Evolutionary conservation across 306 rosid genomes (phyloP), one percentile per base, ranked within the genome.

Genomic region (Neltuma alba): DNA sequence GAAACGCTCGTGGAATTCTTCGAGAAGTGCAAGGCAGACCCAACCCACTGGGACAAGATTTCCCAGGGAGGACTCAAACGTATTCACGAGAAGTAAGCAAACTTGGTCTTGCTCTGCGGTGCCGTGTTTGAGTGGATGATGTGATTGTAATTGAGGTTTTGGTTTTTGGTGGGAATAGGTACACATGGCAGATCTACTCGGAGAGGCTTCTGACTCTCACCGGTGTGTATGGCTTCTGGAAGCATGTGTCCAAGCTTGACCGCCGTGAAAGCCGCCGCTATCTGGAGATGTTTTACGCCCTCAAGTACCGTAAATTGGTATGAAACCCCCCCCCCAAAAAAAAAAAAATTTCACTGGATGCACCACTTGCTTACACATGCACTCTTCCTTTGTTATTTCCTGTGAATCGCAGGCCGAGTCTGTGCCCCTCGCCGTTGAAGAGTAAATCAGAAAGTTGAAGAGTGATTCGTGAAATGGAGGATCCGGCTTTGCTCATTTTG

Each of bases 181-280:
- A 90, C 52, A 96, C 99, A 76, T 96, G 99, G 99, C 81, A 92
- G 55, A 96, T 96, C 48, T 96, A 96, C 93, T 96, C 99, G 3
- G 80, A 96, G 83, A 91, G 99, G 94, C 94, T 96, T 52, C 83
- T 93, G 60, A 90, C 96, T 1, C 90, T 96, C 68, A 96, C 99
- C 0, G 99, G 99, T 44, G 99, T 96, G 3, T 93, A 96, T 73
- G 98, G 98, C 58, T 96, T 96, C 84, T 93, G 99, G 99, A 96
- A 96, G 85, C 98, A 96, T 11, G 99, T 96, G 6, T 96, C 99
- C 10, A 93, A 93, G 83, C 98, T 96, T 6, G 98, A 96, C 47
- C 99, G 91, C 82, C 96, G 52, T 0, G 99, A 96, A 90, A 89
- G 94, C 82, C 98, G 98, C 37, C 97, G 99, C 28, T 96, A 93